phyloP scores from a whole-genome alignment of 345 rosid genomes.

The thale cress (Arabidopsis thaliana) region TAIR10.1 NC_003075.7:14377001-14377500 shows the following conservation, averaged over 20 bases:
- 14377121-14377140: neutral
- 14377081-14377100: too few species aligned
- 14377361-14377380: slow-evolving; percentile 26
- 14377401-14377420: slow-evolving; percentile 34
- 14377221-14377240: neutral
- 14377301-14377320: neutral
- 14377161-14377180: neutral
- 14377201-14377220: neutral
- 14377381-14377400: slow-evolving; percentile 25
- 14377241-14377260: neutral
- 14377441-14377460: slow-evolving; percentile 29
- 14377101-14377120: neutral
- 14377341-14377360: slow-evolving; percentile 18
- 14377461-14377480: slow-evolving; percentile 10
- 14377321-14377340: neutral
- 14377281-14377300: slow-evolving; percentile 11
- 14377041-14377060: too few species aligned
- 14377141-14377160: neutral
- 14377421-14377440: slow-evolving; percentile 11
- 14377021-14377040: too few species aligned
- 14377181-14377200: neutral
- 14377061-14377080: too few species aligned
- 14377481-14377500: neutral
- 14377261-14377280: neutral
- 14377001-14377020: too few species aligned